Base-by-base conservation (phyloP, 345 rosid genomes). In the Eucalyptus paniculata region DNA sequence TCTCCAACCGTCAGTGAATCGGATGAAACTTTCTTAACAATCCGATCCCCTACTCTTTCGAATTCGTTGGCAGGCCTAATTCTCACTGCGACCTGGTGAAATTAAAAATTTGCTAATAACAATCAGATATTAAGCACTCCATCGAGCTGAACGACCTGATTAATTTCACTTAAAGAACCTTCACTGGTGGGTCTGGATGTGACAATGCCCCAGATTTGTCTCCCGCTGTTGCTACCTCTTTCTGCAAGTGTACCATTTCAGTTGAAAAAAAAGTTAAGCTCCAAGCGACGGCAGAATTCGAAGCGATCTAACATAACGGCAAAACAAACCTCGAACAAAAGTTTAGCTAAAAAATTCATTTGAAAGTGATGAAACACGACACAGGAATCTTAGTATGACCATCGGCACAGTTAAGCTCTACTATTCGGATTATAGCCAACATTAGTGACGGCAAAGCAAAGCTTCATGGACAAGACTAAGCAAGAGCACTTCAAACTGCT, bases 51-150 rank as follows among this genome's bases (percentile, higher is more conserved):
- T 80, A 91, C 95, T 54, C 90, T 91, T 90, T 91, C 94, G 42
- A 86, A 91, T 44, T 90, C 93, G 88, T 88, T 94, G 15, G 87
- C 91, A 16, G 96, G 97, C 89, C 94, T 96, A 87, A 98, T 92
- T 93, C 99, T 95, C 93, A 96, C 98, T 83, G 93, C 96, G 91
- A 96, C 99, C 99, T 97, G 90, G 44, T 3, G 80, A 62, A 85
- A 80, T 18, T 65, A 37, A 9, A 58, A 11, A 62, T 53, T 26
- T 45, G 65, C 56, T 51, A 32, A 40, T 44, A 50, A 17, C 81
- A 56, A 82, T 40, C 58, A 34, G n/a, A 24, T 30, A 15, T 62
- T 16, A 90, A 91, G 49, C 86, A 58, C 23, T 89, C 50, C 44
- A 85, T 24, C 54, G 88, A 91, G 86, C 87, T 53, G 45, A 65